phyloP scores from a whole-genome alignment of 768 basidiomycete species.

The Collybia sordida region DNA sequence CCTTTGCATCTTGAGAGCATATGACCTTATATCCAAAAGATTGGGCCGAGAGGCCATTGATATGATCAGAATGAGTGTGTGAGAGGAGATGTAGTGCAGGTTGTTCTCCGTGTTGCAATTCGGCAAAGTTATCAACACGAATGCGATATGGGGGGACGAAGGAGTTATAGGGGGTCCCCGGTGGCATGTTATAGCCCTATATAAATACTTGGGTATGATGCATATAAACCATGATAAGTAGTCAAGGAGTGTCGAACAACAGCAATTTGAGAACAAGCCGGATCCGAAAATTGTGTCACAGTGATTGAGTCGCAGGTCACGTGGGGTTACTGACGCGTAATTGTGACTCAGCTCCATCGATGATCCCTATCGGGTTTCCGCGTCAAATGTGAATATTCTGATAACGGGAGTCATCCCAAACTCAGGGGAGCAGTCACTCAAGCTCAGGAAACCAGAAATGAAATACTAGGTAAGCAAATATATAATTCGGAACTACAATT shows the following conservation, averaged over 20 bases:
- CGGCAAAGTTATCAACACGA: conserved; percentile 82
- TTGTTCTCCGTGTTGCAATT: conserved; percentile 29
- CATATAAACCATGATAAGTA: background rate
- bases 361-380: too few relatives aligned
- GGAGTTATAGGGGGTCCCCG: conserved; percentile 74
- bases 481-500: too few relatives aligned
- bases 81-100: conserved; percentile 74
- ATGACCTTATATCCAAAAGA: conserved; percentile 72
- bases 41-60: conserved; percentile 71
- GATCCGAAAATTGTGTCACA: background rate
- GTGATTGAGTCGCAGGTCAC: background rate
- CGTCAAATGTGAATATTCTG: background rate
- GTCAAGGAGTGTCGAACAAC: conserved; percentile 4
- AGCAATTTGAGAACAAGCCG: background rate
- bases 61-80: conserved; percentile 90
- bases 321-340: background rate
- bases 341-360: background rate
- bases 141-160: conserved; percentile 80
- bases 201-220: background rate
- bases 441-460: too few relatives aligned
- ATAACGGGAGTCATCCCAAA: background rate
- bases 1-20: conserved; percentile 83
- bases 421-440: too few relatives aligned
- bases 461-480: too few relatives aligned
- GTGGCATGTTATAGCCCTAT: conserved; percentile 54